phyloP scores from a whole-genome alignment of 805 yeast species.

The Lipomyces mesembrius region DNA sequence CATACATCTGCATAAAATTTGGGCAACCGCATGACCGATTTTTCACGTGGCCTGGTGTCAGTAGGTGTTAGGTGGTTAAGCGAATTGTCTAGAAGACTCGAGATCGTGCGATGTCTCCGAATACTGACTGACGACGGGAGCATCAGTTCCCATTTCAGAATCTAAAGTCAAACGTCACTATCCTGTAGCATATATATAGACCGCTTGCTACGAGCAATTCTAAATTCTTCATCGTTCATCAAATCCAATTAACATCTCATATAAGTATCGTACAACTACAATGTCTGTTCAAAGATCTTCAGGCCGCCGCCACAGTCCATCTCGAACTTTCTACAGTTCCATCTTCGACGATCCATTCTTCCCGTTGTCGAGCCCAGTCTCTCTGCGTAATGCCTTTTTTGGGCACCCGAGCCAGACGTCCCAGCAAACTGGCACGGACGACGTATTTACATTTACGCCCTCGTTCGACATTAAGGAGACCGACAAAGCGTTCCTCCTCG shows the following conservation, averaged over 20 bases:
- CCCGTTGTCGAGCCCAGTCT: constrained; percentile 6
- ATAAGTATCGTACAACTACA: background rate
- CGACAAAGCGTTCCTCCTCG: constrained; percentile 28
- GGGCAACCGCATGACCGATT: background rate
- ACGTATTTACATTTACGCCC: constrained; percentile 23
- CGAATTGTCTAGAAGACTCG: background rate
- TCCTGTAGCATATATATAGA: background rate
- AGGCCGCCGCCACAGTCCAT: background rate
- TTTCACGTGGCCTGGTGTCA: no score
- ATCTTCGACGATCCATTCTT: constrained; percentile 17
- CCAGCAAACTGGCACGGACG: background rate
- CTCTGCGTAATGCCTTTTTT: background rate
- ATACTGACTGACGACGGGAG: background rate
- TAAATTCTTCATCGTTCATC: background rate
- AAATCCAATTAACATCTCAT: background rate
- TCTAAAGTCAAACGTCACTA: no score
- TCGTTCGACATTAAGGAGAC: constrained; percentile 36
- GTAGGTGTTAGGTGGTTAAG: no score
- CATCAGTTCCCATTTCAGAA: no score
- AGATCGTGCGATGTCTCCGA: background rate
- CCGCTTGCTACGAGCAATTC: background rate
- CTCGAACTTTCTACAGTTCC: background rate
- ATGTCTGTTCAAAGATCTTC: background rate
- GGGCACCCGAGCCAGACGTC: background rate
- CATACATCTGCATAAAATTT: background rate